phyloP scores from a whole-genome alignment of 768 basidiomycete genomes.

The Lentinula edodes region DNA sequence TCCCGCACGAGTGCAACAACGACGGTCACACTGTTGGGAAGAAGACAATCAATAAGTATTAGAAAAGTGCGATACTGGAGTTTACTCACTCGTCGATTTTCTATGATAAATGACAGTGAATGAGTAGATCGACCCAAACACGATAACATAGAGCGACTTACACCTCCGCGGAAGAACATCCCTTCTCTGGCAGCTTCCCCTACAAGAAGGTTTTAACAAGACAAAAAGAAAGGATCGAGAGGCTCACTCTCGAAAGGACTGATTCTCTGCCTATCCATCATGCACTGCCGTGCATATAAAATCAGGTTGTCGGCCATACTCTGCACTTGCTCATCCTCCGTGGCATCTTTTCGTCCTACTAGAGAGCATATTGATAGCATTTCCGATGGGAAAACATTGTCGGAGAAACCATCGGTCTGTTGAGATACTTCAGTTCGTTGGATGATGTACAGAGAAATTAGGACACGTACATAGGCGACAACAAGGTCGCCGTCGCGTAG shows the following conservation, averaged over 20 bases:
- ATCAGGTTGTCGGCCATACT: slow-evolving; percentile 69
- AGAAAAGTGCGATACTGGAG: slow-evolving; percentile 7
- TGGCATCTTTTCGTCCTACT: slow-evolving; percentile 46
- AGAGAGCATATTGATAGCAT: slow-evolving; percentile 66
- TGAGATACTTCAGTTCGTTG: neutral
- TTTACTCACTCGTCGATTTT: slow-evolving; percentile 74
- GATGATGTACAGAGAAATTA: neutral
- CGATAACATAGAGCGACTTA: slow-evolving; percentile 31
- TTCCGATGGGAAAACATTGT: slow-evolving; percentile 66
- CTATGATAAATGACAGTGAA: slow-evolving; percentile 17
- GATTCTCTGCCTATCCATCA: slow-evolving; percentile 56
- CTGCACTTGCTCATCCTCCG: slow-evolving; percentile 62
- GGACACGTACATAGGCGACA: slow-evolving; percentile 36
- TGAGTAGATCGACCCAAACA: neutral
- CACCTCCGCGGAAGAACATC: slow-evolving; percentile 65
- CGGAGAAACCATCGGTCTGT: slow-evolving; percentile 51
- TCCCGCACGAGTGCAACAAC: slow-evolving; percentile 66
- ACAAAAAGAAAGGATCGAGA: neutral
- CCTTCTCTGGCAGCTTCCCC: slow-evolving; percentile 63
- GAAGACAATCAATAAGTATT: slow-evolving; percentile 6
- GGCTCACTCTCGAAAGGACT: slow-evolving; percentile 73
- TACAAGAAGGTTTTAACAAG: slow-evolving; percentile 18
- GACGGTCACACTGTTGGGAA: slow-evolving; percentile 54
- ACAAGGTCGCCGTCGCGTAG: slow-evolving; percentile 49
- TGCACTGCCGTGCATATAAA: slow-evolving; percentile 62